Conservation (phyloP, 176 grass and related monocot genomes). For the Rhynchospora tenuis region DNA sequence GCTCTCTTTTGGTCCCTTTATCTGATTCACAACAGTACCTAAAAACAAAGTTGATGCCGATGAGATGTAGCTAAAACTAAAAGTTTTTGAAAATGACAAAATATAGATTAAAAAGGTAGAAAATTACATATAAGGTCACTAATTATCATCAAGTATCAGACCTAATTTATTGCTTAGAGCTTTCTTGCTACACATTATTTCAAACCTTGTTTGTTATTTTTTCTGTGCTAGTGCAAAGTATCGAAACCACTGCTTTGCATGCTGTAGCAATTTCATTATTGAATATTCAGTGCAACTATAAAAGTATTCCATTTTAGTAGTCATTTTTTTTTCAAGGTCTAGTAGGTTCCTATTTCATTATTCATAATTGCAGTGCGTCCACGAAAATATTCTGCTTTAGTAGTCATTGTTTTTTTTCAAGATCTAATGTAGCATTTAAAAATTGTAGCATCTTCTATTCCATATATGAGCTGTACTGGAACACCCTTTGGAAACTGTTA, state of each 20-base stretch:
- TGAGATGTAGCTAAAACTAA: not conserved
- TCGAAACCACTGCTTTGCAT: not conserved
- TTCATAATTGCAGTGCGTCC: too few relatives aligned
- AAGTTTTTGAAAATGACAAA: not conserved
- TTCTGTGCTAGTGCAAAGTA: not conserved
- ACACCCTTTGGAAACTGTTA: not conserved
- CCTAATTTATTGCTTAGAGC: not conserved
- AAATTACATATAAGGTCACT: not conserved
- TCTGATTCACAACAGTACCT: not conserved
- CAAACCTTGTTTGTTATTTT: not conserved
- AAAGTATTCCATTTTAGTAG: not conserved
- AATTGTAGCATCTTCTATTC: not conserved
- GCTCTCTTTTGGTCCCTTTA: not conserved
- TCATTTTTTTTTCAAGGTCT: too few relatives aligned
- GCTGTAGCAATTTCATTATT: not conserved
- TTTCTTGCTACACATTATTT: not conserved
- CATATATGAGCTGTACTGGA: conserved; percentile 1
- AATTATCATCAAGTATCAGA: not conserved
- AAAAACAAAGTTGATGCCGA: not conserved
- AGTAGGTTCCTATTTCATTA: too few relatives aligned
- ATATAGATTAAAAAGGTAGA: not conserved
- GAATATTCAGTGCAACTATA: not conserved
- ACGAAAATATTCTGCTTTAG: too few relatives aligned
- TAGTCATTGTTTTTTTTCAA: not conserved
- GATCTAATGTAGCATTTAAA: not conserved